Base-by-base conservation (phyloP, 1,284 basidiomycete genomes). In the Microbotryum violaceum region DNA sequence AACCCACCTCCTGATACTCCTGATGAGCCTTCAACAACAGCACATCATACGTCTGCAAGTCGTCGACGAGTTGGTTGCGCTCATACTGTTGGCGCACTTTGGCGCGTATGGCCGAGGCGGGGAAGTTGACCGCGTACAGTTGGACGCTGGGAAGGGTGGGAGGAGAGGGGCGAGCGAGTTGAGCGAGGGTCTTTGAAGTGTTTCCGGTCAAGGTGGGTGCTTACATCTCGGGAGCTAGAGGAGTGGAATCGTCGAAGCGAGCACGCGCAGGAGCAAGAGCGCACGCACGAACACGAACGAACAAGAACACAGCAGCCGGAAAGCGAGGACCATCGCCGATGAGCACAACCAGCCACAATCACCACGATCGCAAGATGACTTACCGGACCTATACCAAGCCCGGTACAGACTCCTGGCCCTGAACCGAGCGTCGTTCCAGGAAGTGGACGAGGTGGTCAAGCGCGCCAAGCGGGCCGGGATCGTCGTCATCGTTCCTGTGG, bases 391-490 rank as follows among this genome's bases (percentile, higher is more conserved):
- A 76, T 93, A 89, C 89, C 91, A 97, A 74, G 86, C 85, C 63
- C 93, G 81, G 80, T 97, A 98, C 23, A 97, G 82, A 57, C 87
- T 80, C 46, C 92, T 78, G 37, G 84, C 84, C 46, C 89, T 82
- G 51, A 77, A 77, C 49, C 87, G 83, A 6, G 90, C 86, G 61
- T 91, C 85, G n/a, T 79, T 77, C 29, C 85, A 78, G 57, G 78
- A 83, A 7, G 76, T 62, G 0, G 88, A 88, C 29, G 80, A 76
- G 48, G 80, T 79, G 5, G 88, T 83, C 21, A 83, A 74, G 70
- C 83, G 84, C 25, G 94, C 88, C 21, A 98, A 83, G 56, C 94
- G 86, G 56, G 92, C 78, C 23, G 94, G 93, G 75, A 97, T 97
- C 57, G 90, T 97, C 54, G 86, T 84, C 85, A 89, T 88, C 56